Percentiles rank a stretch among this genome's conserved stretches.
phyloP scores from a whole-genome alignment of 805 yeast genomes.

The Kuraishia capsulata region DNA sequence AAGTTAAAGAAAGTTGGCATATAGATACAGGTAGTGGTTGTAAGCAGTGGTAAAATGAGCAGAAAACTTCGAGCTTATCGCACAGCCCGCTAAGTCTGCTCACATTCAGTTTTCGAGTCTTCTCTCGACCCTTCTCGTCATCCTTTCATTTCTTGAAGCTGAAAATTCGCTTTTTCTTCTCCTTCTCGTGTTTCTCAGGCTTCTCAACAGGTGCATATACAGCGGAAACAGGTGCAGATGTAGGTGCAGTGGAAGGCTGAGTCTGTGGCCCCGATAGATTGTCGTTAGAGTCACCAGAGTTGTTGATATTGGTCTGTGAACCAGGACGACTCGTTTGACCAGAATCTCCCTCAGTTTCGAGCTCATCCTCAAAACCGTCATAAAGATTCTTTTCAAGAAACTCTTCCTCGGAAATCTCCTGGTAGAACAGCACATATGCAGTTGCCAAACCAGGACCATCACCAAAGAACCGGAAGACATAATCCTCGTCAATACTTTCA shows the following conservation, averaged over 20 bases:
- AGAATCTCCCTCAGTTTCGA: slow-evolving; percentile 1
- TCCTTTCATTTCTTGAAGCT: neutral
- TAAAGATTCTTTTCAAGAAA: slow-evolving; percentile 18
- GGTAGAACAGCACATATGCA: slow-evolving; percentile 84
- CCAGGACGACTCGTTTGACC: neutral
- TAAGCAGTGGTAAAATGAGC: neutral
- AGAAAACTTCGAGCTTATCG: neutral
- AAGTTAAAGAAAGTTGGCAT: neutral
- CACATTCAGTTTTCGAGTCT: no score
- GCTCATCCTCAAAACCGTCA: slow-evolving; percentile 17
- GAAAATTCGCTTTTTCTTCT: slow-evolving; percentile 2
- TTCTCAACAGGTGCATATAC: neutral
- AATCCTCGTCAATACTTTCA: slow-evolving; percentile 75
- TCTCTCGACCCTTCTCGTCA: neutral
- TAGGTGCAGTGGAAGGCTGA: neutral
- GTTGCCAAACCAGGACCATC: slow-evolving; percentile 83
- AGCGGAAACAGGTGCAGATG: neutral
- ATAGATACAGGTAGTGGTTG: neutral
- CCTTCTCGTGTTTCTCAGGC: neutral
- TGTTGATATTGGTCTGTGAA: neutral
- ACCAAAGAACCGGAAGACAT: slow-evolving; percentile 81
- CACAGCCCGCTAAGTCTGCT: neutral
- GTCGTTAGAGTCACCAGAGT: neutral
- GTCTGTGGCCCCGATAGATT: neutral
- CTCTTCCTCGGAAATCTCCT: slow-evolving; percentile 37